Conservation (phyloP, 257 asterid genomes). For the Solanum gandarillasii region DNA sequence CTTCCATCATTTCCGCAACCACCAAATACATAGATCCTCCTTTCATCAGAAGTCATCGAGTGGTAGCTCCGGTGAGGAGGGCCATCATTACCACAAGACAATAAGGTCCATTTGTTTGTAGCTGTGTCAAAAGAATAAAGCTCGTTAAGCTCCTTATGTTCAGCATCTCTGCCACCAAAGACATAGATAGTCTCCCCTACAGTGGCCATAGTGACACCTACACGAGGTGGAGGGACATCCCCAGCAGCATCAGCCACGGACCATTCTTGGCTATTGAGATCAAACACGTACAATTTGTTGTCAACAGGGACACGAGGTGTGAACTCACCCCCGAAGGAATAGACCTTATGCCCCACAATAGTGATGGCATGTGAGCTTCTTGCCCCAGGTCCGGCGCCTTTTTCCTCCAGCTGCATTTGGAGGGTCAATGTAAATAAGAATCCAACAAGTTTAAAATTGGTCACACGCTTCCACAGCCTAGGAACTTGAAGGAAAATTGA, state of each 20-base stretch:
- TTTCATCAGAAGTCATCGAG: constrained; percentile 63
- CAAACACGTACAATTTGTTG: constrained; percentile 51
- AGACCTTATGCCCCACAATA: constrained; percentile 58
- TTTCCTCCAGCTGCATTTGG: constrained; percentile 60
- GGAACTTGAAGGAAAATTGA: neutral
- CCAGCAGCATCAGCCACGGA: constrained; percentile 47
- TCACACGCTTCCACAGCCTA: neutral
- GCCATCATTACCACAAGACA: constrained; percentile 26
- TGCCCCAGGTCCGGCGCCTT: constrained; percentile 76
- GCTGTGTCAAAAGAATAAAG: constrained; percentile 47
- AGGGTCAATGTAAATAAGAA: neutral
- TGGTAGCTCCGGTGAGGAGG: constrained; percentile 82
- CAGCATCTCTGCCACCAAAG: constrained; percentile 75
- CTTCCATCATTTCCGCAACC: constrained; percentile 78
- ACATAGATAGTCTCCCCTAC: constrained; percentile 48
- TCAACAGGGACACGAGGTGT: constrained; percentile 81
- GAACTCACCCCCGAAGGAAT: constrained; percentile 84
- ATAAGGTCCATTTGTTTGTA: constrained; percentile 49
- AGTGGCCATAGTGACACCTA: constrained; percentile 76
- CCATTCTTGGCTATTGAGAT: constrained; percentile 58
- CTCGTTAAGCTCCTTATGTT: constrained; percentile 69
- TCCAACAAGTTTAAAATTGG: neutral
- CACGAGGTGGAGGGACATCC: constrained; percentile 78
- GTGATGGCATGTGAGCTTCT: constrained; percentile 89
- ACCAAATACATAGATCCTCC: constrained; percentile 55